Evolutionary conservation across 139 green algal species (phyloP).

Genomic region (Raphidocelis subcapitata): DNA sequence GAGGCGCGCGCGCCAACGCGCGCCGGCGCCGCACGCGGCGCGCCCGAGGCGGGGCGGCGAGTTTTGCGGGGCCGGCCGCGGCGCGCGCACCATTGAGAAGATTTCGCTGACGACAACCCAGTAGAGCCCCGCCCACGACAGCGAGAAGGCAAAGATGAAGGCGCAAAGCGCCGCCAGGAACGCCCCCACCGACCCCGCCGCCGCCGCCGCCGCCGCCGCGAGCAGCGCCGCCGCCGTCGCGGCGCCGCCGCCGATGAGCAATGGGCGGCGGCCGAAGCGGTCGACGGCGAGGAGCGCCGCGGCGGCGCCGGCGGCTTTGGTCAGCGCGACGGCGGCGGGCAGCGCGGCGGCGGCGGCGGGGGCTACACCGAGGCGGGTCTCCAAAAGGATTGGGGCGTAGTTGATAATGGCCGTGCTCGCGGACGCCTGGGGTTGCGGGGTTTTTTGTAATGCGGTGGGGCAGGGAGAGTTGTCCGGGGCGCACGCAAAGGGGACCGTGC

Average conservation of each 20-base stretch:
- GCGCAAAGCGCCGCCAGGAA: slow-evolving; percentile 63
- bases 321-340: slow-evolving; percentile 43
- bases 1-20: too few relatives aligned
- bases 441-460: not conserved
- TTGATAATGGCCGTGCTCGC: slow-evolving; percentile 78
- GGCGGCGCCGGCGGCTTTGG: slow-evolving; percentile 56
- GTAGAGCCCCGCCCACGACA: slow-evolving; percentile 71
- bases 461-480: too few relatives aligned
- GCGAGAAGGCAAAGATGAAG: slow-evolving; percentile 78
- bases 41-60: too few relatives aligned
- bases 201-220: slow-evolving; percentile 35
- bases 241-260: slow-evolving; percentile 70
- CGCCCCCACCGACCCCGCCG: not conserved
- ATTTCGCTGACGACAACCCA: slow-evolving; percentile 82
- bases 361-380: slow-evolving; percentile 3
- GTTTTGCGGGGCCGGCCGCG: too few relatives aligned
- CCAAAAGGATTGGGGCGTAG: slow-evolving; percentile 67
- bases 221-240: slow-evolving; percentile 31
- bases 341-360: slow-evolving; percentile 28
- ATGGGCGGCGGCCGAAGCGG: slow-evolving; percentile 60
- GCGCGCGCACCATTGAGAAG: slow-evolving; percentile 59
- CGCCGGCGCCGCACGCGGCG: too few relatives aligned
- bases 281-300: slow-evolving; percentile 67
- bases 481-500: too few relatives aligned
- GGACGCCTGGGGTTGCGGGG: slow-evolving; percentile 9